These are phyloP conservation scores for Tanozyma kutaoensis DNA, from an alignment of 805 yeast species.

Conservation along the genomic window DNA sequence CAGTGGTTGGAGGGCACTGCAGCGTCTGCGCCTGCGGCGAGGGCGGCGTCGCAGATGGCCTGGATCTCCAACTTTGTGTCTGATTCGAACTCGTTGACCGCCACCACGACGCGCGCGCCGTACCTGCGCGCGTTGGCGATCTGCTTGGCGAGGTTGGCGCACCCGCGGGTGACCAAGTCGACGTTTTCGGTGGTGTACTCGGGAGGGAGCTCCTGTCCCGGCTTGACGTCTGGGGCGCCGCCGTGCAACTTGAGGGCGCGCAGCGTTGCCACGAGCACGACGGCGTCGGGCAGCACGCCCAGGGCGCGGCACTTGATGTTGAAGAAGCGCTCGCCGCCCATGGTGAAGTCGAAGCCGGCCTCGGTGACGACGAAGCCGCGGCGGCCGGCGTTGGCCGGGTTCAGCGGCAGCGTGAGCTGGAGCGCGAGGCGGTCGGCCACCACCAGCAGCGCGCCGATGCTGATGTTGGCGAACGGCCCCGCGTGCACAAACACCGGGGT, in stretches of 20 bases:
- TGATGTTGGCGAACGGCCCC: slow-evolving; percentile 95
- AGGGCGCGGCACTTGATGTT: slow-evolving; percentile 92
- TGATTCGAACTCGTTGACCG: slow-evolving; percentile 76
- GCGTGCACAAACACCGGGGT: slow-evolving; percentile 97
- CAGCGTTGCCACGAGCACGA: slow-evolving; percentile 90
- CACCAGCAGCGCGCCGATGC: slow-evolving; percentile 93
- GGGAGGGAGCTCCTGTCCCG: slow-evolving; percentile 76
- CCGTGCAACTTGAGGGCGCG: slow-evolving; percentile 96
- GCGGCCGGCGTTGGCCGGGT: slow-evolving; percentile 28
- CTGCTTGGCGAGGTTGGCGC: slow-evolving; percentile 83
- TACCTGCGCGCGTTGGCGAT: slow-evolving; percentile 73
- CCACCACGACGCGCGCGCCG: slow-evolving; percentile 89
- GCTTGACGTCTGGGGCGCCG: slow-evolving; percentile 93
- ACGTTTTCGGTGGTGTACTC: slow-evolving; percentile 75
- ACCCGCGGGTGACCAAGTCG: slow-evolving; percentile 65
- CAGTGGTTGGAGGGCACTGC: slow-evolving; percentile 90
- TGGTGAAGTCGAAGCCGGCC: slow-evolving; percentile 97
- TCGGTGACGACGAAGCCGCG: slow-evolving; percentile 90
- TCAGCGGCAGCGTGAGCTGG: slow-evolving; percentile 54
- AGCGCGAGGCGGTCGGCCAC: slow-evolving; percentile 88
- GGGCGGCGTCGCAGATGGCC: slow-evolving; percentile 65
- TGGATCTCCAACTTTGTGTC: slow-evolving; percentile 75
- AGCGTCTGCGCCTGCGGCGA: slow-evolving; percentile 85
- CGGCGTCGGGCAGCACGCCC: slow-evolving; percentile 78
- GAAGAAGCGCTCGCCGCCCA: slow-evolving; percentile 98